These are phyloP conservation scores for Corchorus capsularis DNA, from an alignment of 345 rosid genomes.

Conservation along the genomic window DNA sequence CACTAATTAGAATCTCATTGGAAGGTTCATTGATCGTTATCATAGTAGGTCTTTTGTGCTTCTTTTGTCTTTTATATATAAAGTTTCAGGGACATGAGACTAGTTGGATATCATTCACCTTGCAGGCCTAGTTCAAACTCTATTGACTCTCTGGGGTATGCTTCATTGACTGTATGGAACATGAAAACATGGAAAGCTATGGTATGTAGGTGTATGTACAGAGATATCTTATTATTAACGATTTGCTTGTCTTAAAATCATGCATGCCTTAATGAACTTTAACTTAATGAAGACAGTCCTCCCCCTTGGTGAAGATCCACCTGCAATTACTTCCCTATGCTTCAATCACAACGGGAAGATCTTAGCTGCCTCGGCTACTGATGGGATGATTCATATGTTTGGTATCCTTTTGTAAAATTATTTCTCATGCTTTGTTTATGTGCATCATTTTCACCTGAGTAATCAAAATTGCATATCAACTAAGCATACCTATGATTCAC, in stretches of 20 bases:
- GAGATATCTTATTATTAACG: conserved; percentile 13
- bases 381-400: conserved; percentile 89
- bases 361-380: conserved; percentile 74
- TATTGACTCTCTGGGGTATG: conserved; percentile 51
- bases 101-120: conserved; percentile 19
- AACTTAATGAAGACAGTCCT: conserved; percentile 68
- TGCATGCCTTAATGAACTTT: conserved; percentile 32
- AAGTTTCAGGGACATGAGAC: not conserved
- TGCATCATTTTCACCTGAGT: not conserved
- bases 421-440: not conserved
- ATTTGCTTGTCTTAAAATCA: conserved; percentile 17
- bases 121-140: conserved; percentile 49
- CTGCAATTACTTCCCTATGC: conserved; percentile 71
- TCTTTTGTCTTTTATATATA: not conserved
- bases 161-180: conserved; percentile 76
- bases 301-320: conserved; percentile 85
- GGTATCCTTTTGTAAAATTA: conserved; percentile 62
- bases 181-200: conserved; percentile 78
- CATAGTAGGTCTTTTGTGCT: not conserved
- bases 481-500: not conserved
- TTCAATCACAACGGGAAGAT: conserved; percentile 83
- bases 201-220: conserved; percentile 48
- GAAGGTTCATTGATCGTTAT: not conserved
- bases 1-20: conserved; percentile 5
- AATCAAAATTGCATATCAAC: not conserved